Evolutionary conservation across 1,139 yeast genomes (phyloP).

Genomic region (Hansenula lynferdii): DNA sequence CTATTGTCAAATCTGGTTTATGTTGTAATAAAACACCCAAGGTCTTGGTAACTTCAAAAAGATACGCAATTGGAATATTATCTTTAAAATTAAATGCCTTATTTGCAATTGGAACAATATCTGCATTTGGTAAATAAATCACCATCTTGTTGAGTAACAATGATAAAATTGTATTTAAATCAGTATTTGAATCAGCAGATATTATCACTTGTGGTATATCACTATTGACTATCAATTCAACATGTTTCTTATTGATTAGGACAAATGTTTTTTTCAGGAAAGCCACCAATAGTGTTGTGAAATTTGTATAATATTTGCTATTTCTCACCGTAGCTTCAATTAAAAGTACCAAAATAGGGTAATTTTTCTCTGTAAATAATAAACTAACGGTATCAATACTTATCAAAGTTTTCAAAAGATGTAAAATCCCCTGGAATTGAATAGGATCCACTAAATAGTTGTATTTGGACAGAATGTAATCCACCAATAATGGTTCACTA

Average conservation of each 20-base stretch:
- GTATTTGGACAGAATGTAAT: conserved; percentile 10
- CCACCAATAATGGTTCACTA: conserved; percentile 13
- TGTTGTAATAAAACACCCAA: conserved; percentile 18
- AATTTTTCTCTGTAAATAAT: conserved; percentile 8
- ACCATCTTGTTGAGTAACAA: conserved; percentile 17
- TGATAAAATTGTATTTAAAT: conserved; percentile 9
- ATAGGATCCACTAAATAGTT: conserved; percentile 19
- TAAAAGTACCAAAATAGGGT: conserved; percentile 6
- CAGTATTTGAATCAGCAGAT: conserved; percentile 10
- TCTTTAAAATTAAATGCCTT: conserved; percentile 11
- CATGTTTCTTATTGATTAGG: conserved; percentile 6
- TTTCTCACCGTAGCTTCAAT: conserved; percentile 20
- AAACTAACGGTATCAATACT: conserved; percentile 10
- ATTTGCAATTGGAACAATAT: conserved; percentile 6
- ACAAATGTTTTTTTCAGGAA: conserved; percentile 19
- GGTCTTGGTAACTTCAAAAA: conserved; percentile 22
- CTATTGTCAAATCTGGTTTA: conserved; percentile 9
- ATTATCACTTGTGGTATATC: conserved; percentile 7
- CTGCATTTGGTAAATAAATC: conserved; percentile 10
- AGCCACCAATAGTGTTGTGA: conserved; percentile 9
- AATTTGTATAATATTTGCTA: conserved; percentile 19
- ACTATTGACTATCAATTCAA: conserved; percentile 1
- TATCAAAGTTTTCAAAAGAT: conserved; percentile 15
- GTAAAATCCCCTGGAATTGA: conserved; percentile 22
- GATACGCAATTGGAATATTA: conserved; percentile 10